Conservation (phyloP, 2,329 filamentous ascomycete species). For the Metarhizium rileyi region DNA sequence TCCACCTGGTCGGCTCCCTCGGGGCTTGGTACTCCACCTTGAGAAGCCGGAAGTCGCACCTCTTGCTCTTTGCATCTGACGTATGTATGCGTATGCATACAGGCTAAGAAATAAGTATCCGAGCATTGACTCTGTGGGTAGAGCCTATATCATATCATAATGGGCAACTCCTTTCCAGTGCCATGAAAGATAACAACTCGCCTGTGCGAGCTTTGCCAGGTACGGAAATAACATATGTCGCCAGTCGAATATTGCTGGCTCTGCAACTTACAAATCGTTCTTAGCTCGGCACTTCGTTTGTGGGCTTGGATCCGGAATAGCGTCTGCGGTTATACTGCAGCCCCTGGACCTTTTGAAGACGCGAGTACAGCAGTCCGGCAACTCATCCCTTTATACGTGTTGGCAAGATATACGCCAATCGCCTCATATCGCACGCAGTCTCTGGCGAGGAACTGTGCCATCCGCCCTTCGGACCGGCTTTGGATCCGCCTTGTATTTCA, state of each 20-base stretch:
- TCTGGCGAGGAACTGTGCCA: conserved; percentile 90
- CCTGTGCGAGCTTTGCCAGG: conserved; percentile 9
- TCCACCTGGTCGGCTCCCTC: background rate
- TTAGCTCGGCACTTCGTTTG: conserved; percentile 78
- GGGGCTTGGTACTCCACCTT: background rate
- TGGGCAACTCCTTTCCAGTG: background rate
- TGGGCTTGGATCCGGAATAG: conserved; percentile 76
- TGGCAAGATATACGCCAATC: conserved; percentile 38
- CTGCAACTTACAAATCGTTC: background rate
- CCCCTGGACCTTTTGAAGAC: conserved; percentile 96
- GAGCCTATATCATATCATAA: background rate
- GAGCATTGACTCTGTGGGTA: background rate
- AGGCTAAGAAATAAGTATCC: no score
- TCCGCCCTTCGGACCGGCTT: conserved; percentile 90
- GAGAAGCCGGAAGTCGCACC: no score
- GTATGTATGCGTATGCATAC: background rate
- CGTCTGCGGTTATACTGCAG: conserved; percentile 84
- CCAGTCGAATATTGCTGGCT: background rate
- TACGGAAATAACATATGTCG: background rate
- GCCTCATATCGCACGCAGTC: conserved; percentile 52
- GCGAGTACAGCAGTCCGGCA: conserved; percentile 78
- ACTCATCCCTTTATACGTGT: conserved; percentile 46
- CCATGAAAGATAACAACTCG: conserved; percentile 8
- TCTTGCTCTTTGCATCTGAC: no score
- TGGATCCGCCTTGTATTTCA: conserved; percentile 91